Base-by-base conservation (phyloP, 2,329 filamentous ascomycete species). In the Xylogone sp. region DNA sequence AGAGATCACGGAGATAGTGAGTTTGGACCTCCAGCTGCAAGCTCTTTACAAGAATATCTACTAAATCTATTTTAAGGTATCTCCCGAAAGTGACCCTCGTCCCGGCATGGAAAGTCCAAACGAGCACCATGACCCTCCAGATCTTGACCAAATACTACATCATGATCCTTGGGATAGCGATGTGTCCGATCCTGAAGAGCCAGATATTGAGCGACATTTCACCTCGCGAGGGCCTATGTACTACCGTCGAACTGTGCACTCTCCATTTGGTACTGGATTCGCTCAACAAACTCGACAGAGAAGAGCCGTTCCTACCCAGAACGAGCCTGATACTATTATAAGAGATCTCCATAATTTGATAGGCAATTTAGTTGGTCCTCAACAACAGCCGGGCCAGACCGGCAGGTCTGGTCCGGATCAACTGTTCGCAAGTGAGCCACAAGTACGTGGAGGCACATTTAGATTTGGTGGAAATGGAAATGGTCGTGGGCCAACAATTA, bases 1-100 rank as follows among this genome's bases (percentile, higher is more conserved):
- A 34, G 90, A 96, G 19, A 85, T 90, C 59, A 90, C 84, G 16
- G 92, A 99, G 72, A 90, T 97, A 61, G 92, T 96, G 75, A 65
- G 86, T 76, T 20, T 27, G 43, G 22, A 7, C 5, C 27, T 20
- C 3, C n/a, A 5, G 5, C 34, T 13, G 13, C 21, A 43, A 45
- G 18, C 16, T 16, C 68, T 39, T 45, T 22, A 18, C 45, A 18
- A 43, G 18, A 43, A 43, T 21, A 21, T 45, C 2, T 45, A 61
- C 71, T 68, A 53, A 74, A 59, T 27, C 27, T 27, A 13, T n/a
- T 8, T 24, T 48, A 84, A n/a, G 81, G 66, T 84, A 19, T 72
- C 71, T 20, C 65, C 69, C 0, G 76, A 79, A 2, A 83, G 82
- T 59, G 87, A 91, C 59, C 87, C 87, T 9, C 79, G 87, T 55